Base-by-base conservation (phyloP, 352 stramenopile species). In the Phytophthora vignae region DNA sequence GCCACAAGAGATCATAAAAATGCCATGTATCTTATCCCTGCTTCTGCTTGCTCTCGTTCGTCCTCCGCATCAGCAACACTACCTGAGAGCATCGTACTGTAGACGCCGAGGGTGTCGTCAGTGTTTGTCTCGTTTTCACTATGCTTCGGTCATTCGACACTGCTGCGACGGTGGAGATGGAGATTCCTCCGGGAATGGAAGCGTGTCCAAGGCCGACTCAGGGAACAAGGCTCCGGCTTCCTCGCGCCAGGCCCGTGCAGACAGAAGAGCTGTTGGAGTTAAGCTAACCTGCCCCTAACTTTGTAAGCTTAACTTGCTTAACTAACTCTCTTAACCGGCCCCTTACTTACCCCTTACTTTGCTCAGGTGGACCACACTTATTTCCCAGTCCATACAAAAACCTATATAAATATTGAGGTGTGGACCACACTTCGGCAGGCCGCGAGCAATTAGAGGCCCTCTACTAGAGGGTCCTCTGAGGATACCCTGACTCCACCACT, bases 21-120 rank as follows among this genome's bases (percentile, higher is more conserved):
- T 68, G 58, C 56, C 59, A 78, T 78, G 66, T 78, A 75, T 73
- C 67, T 78, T 78, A 74, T 4, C 38, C 21, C 50, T 46, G 21
- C 21, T 27, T 27, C 1, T 38, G 11, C 25, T 27, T 31, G 27
- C 33, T 65, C 56, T 62, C 5, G 2, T 63, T 59, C 42, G 21
- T 54, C 27, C 33, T 9, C 3, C n/a, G 21, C 8, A n/a, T 48
- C 11, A 7, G 7, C 22, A 49, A 31, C 36, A 8, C 8, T 4
- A 46, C 44, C 46, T 14, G 29, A 27, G 54, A 27, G 10, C 3
- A 17, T 14, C 25, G n/a, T 10, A 29, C 27, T 49, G 31, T 59
- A 48, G 36, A 49, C 17, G 15, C 12, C 38, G n/a, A 33, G 50
- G 57, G 57, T 67, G 42, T 67, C 65, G 44, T 60, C 60, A 64